Conservation (phyloP, 2,329 filamentous ascomycete species). For the Fusarium beomiforme region DNA sequence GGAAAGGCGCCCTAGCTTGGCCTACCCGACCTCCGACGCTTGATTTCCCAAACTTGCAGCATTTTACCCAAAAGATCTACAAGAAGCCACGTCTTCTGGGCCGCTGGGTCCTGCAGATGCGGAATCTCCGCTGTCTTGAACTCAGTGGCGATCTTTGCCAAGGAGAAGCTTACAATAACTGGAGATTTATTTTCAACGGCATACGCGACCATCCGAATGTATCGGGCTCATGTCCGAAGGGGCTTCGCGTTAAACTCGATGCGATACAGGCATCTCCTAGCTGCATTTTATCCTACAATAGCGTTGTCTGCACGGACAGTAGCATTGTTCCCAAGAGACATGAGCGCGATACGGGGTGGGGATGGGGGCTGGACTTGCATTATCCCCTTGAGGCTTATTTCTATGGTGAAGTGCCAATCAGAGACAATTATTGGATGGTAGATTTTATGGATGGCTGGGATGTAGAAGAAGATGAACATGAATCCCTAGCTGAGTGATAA, state of each 20-base stretch:
- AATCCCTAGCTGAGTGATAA: no score
- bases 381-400: not conserved
- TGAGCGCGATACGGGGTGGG: not conserved
- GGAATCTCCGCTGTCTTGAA: not conserved
- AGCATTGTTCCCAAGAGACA: not conserved
- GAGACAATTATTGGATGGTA: not conserved
- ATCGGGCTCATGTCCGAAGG: not conserved
- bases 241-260: not conserved
- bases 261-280: accelerated
- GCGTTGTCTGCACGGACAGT: not conserved
- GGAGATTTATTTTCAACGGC: not conserved
- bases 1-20: not conserved
- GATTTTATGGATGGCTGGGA: not conserved
- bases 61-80: not conserved
- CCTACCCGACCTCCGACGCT: not conserved
- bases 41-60: not conserved
- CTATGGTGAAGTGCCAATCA: not conserved
- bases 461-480: not conserved
- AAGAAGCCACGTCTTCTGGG: not conserved
- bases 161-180: not conserved
- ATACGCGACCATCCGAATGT: not conserved
- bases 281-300: no score
- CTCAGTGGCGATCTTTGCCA: not conserved
- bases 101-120: not conserved
- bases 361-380: accelerated